Conservation (phyloP, 2,329 filamentous ascomycete genomes). For the Cordyceps sp. region DNA sequence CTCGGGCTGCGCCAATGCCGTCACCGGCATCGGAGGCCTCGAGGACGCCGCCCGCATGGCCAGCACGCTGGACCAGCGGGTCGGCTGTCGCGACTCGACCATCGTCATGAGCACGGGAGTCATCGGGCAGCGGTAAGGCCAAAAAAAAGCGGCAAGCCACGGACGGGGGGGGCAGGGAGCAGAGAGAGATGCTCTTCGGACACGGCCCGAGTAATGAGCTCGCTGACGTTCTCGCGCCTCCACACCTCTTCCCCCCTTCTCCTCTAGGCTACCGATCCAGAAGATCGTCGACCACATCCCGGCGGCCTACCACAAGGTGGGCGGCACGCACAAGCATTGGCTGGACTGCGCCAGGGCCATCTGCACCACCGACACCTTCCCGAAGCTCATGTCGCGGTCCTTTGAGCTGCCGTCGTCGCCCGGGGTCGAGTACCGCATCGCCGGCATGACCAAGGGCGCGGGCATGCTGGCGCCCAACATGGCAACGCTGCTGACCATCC, state of each 20-base stretch:
- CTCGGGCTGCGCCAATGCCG: slow-evolving; percentile 91
- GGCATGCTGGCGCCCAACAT: slow-evolving; percentile 99
- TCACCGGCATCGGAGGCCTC: slow-evolving; percentile 77
- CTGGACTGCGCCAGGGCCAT: slow-evolving; percentile 75
- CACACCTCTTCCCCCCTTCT: too few relatives aligned
- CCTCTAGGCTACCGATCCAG: slow-evolving; percentile 55
- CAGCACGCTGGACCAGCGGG: slow-evolving; percentile 50
- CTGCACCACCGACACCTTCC: slow-evolving; percentile 97
- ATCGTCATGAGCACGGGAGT: slow-evolving; percentile 98
- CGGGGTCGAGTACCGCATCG: slow-evolving; percentile 61
- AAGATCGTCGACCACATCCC: slow-evolving; percentile 81
- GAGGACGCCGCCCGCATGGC: slow-evolving; percentile 84
- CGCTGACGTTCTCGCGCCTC: too few relatives aligned
- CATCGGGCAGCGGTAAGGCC: slow-evolving; percentile 73
- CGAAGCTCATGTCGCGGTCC: slow-evolving; percentile 73
- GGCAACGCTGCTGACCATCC: slow-evolving; percentile 82
- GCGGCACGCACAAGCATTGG: slow-evolving; percentile 71
- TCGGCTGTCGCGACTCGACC: slow-evolving; percentile 38
- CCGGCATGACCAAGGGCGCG: slow-evolving; percentile 93
- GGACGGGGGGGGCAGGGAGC: too few relatives aligned
- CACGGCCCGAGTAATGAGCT: too few relatives aligned
- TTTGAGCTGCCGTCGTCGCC: slow-evolving; percentile 76
- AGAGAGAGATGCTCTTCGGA: too few relatives aligned
- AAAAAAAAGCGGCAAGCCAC: too few relatives aligned
- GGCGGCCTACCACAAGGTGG: slow-evolving; percentile 53